Evolutionary conservation across 169 alveolate genomes (phyloP).

Genomic region (Eimeria falciformis): DNA sequence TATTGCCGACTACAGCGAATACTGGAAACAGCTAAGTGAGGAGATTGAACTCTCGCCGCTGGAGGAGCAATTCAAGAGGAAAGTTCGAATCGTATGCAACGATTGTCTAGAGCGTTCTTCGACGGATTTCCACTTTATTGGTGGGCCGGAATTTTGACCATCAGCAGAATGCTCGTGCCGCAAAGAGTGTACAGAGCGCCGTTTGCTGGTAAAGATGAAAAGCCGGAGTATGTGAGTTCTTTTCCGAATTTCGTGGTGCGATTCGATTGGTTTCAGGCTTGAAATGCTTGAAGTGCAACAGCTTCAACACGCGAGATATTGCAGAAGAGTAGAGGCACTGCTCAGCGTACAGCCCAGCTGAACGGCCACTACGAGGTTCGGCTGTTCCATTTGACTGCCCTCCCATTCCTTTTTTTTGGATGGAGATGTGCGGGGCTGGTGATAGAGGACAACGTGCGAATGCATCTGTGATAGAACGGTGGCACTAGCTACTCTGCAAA

Average conservation of each 20-base stretch:
- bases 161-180: too few species aligned
- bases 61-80: slow-evolving; percentile 40
- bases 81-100: slow-evolving; percentile 44
- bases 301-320: slow-evolving; percentile 41
- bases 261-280: slow-evolving; percentile 3
- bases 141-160: slow-evolving; percentile 28
- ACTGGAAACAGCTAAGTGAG: slow-evolving; percentile 67
- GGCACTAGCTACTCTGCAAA: too few species aligned
- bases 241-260: background rate
- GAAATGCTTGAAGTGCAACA: slow-evolving; percentile 30
- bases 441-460: too few species aligned
- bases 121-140: slow-evolving; percentile 64
- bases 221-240: too few species aligned
- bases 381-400: too few species aligned
- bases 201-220: too few species aligned
- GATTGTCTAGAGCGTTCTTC: slow-evolving; percentile 44
- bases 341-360: background rate
- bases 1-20: slow-evolving; percentile 20
- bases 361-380: background rate
- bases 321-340: slow-evolving; percentile 26
- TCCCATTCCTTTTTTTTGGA: too few species aligned
- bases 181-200: too few species aligned
- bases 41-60: slow-evolving; percentile 61
- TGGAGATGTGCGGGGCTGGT: too few species aligned
- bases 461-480: too few species aligned